Conservation (phyloP, 441 rosid species). For the Gossypium aridum region DNA sequence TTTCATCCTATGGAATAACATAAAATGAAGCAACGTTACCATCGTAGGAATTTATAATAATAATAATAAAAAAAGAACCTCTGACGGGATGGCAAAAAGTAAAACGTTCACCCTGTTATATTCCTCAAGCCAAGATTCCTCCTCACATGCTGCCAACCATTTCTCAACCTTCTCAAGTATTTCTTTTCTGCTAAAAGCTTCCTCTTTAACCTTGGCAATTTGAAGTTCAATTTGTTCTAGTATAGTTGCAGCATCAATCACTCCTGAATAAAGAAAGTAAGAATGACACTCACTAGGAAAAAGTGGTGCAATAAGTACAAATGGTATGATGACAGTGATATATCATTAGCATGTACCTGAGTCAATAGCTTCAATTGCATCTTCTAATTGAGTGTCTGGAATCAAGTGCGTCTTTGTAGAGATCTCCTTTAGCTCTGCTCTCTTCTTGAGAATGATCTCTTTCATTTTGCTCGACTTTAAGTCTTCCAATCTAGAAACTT, state of each 20-base stretch:
- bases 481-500: conserved; percentile 81
- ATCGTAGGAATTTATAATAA: neutral
- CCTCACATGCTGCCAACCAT: conserved; percentile 90
- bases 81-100: neutral
- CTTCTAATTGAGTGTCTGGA: conserved; percentile 61
- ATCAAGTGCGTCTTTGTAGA: conserved; percentile 86
- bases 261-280: conserved; percentile 27
- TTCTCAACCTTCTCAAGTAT: conserved; percentile 89
- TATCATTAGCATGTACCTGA: conserved; percentile 42
- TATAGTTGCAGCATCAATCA: conserved; percentile 47
- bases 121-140: conserved; percentile 98
- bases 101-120: conserved; percentile 65
- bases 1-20: conserved; percentile 58
- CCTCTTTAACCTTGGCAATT: conserved; percentile 77
- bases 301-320: neutral
- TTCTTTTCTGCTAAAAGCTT: conserved; percentile 86
- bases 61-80: neutral
- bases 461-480: conserved; percentile 91
- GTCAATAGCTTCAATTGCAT: conserved; percentile 65
- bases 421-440: conserved; percentile 76
- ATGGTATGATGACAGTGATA: neutral
- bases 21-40: conserved; percentile 13
- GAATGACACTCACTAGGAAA: neutral
- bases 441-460: conserved; percentile 91
- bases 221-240: conserved; percentile 82